A percentile compares a stretch with the other conserved stretches of the same genome.
phyloP scores from a whole-genome alignment of 257 asterid genomes.

The Solanum bulbocastanum region DNA sequence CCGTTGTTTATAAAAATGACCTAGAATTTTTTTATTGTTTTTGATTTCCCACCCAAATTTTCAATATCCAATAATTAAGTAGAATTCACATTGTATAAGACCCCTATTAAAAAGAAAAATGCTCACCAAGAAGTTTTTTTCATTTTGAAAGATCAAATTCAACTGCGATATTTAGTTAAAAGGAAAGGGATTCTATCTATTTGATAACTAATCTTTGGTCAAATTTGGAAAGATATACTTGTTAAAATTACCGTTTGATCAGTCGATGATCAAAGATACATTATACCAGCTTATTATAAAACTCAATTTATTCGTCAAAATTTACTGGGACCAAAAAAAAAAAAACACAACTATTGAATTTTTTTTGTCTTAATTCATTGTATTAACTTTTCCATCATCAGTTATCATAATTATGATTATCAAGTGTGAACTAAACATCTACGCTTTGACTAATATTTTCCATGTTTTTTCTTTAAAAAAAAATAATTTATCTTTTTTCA shows the following conservation, averaged over 20 bases:
- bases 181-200: background rate
- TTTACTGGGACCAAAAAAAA: background rate
- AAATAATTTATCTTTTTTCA: background rate
- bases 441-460: background rate
- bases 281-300: background rate
- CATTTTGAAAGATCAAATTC: background rate
- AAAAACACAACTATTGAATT: background rate
- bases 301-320: background rate
- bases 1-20: background rate
- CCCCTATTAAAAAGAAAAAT: background rate
- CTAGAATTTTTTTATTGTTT: background rate
- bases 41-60: background rate
- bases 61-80: background rate
- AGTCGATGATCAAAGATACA: background rate
- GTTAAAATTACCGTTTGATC: background rate
- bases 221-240: background rate
- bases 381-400: background rate
- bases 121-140: background rate
- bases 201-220: background rate
- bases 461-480: background rate
- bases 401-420: too few species aligned
- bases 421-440: background rate
- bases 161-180: background rate
- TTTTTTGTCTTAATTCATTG: background rate
- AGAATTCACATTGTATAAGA: background rate